Conservation (phyloP, 352 stramenopile species). For the Globisporangium yorkense region DNA sequence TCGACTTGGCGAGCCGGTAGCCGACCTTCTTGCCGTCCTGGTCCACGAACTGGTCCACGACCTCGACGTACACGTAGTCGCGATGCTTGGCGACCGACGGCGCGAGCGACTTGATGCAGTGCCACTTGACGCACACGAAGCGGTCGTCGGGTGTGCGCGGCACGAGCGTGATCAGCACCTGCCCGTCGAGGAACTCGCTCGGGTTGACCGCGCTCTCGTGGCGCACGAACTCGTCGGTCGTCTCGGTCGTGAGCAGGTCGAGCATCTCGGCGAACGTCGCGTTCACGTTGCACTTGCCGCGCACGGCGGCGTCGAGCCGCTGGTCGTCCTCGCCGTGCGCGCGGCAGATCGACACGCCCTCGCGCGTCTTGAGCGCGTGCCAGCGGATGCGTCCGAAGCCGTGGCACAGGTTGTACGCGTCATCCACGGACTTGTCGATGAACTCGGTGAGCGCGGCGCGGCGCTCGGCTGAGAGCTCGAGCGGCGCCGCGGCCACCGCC, state of each 20-base stretch:
- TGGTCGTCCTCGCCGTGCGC: conserved; percentile 55
- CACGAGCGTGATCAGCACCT: conserved; percentile 69
- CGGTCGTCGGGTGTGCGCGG: conserved; percentile 54
- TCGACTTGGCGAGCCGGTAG: conserved; percentile 69
- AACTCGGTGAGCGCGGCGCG: conserved; percentile 49
- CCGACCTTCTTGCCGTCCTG: conserved; percentile 52
- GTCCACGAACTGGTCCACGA: conserved; percentile 76
- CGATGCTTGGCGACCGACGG: conserved; percentile 68
- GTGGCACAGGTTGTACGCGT: conserved; percentile 77
- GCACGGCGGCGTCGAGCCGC: conserved; percentile 60
- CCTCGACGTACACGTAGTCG: conserved; percentile 81
- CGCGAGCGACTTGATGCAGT: conserved; percentile 66
- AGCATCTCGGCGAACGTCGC: conserved; percentile 73
- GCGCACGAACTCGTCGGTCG: conserved; percentile 49
- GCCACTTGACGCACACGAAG: conserved; percentile 80
- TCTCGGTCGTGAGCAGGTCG: conserved; percentile 73
- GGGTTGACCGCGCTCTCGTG: conserved; percentile 64
- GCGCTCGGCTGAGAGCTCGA: conserved; percentile 12
- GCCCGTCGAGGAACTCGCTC: conserved; percentile 71
- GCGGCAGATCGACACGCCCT: conserved; percentile 67
- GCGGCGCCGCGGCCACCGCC: background rate
- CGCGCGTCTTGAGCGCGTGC: conserved; percentile 54
- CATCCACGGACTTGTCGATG: conserved; percentile 71
- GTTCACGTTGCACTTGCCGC: conserved; percentile 66
- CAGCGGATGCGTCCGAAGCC: conserved; percentile 71